Conservation (phyloP, 2,329 filamentous ascomycete species). For the Paraphaeosphaeria minitans region DNA sequence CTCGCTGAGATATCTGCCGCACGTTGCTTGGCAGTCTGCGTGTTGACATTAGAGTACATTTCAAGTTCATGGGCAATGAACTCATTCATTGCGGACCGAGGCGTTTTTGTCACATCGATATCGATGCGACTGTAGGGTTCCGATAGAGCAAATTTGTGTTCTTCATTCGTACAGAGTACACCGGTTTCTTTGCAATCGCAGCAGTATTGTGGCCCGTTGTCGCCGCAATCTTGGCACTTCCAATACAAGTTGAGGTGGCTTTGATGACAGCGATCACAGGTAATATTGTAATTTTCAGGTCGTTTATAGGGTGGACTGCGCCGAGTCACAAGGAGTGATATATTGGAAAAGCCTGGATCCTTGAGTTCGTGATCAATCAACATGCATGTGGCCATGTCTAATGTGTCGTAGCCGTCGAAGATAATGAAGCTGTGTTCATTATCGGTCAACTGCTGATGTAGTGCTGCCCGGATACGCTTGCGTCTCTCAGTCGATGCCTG, state of each 20-base stretch:
- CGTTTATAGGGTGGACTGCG: not conserved
- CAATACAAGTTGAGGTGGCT: not conserved
- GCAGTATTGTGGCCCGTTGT: not conserved
- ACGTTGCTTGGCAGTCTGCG: not conserved
- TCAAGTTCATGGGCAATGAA: not conserved
- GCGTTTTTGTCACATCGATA: not conserved
- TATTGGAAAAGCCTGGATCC: not conserved
- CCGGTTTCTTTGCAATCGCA: not conserved
- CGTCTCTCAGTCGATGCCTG: not conserved
- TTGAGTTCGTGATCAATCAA: not conserved
- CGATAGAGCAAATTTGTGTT: not conserved
- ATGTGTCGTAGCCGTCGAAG: not conserved
- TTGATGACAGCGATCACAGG: not conserved
- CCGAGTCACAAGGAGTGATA: not conserved
- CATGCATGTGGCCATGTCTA: not conserved
- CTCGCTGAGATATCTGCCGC: not conserved
- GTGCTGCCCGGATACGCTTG: not conserved
- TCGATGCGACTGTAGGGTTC: constrained; percentile 3
- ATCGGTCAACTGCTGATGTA: not conserved
- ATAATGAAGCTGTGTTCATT: not conserved
- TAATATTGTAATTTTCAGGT: not conserved
- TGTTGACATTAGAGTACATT: too few species aligned
- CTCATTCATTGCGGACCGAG: not conserved
- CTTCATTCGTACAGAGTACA: not conserved
- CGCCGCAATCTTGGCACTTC: not conserved